Evolutionary conservation across 805 yeast species (phyloP).

Genomic region (Candida easanensis): DNA sequence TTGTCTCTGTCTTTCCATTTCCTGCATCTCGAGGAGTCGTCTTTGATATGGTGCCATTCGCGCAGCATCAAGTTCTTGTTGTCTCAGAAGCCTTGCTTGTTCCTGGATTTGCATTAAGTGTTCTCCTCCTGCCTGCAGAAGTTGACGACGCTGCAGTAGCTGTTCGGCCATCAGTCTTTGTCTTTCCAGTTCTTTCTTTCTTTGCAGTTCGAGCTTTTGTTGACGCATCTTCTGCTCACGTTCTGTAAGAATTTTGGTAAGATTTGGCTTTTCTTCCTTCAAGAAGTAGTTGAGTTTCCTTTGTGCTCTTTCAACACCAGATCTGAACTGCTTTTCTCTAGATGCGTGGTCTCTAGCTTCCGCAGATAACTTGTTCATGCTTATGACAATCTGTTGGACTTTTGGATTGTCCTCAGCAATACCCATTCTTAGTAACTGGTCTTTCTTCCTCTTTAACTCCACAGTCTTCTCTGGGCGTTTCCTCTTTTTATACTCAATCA

Average conservation of each 20-base stretch:
- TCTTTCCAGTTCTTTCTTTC: slow-evolving; percentile 1
- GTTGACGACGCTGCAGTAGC: not conserved
- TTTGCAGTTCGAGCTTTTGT: not conserved
- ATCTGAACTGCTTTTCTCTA: slow-evolving; percentile 4
- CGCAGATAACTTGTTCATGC: slow-evolving; percentile 8
- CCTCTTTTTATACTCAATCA: slow-evolving; percentile 4
- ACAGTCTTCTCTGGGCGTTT: slow-evolving; percentile 8
- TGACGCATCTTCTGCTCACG: not conserved
- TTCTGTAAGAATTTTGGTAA: not conserved
- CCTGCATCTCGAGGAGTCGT: slow-evolving; percentile 4
- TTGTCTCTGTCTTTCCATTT: slow-evolving; percentile 3
- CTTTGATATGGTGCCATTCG: slow-evolving; percentile 1
- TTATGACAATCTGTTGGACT: slow-evolving; percentile 3
- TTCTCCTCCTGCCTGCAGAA: not conserved
- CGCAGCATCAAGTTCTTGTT: too few relatives aligned
- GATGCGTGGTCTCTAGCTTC: slow-evolving; percentile 2
- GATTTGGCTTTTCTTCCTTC: slow-evolving; percentile 4
- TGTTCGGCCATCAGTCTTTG: not conserved
- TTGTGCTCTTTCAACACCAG: slow-evolving; percentile 4
- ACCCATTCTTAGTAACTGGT: slow-evolving; percentile 13
- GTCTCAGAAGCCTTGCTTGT: too few relatives aligned
- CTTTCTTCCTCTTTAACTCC: slow-evolving; percentile 11
- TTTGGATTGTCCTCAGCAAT: slow-evolving; percentile 4
- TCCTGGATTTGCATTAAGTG: not conserved
- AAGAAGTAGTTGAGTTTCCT: slow-evolving; percentile 7